phyloP scores from a whole-genome alignment of 2,329 filamentous ascomycete genomes.

The Exophiala xenobiotica region DNA sequence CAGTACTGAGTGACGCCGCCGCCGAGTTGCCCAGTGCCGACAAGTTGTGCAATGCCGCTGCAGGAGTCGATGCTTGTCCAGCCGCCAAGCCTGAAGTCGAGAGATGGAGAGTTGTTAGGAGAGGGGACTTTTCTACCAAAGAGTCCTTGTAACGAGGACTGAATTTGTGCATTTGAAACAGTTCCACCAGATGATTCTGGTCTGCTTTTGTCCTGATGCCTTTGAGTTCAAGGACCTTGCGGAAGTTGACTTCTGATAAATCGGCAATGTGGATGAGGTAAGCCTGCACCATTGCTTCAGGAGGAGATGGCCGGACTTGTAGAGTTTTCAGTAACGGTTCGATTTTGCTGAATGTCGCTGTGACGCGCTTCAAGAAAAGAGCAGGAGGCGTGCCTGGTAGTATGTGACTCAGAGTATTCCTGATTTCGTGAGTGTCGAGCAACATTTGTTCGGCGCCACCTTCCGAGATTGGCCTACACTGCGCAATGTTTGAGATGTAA shows the following conservation, averaged over 20 bases:
- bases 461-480: conserved; percentile 87
- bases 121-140: conserved; percentile 67
- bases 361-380: conserved; percentile 81
- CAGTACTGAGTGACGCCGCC: conserved; percentile 43
- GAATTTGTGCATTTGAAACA: conserved; percentile 83
- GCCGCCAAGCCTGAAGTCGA: conserved; percentile 43
- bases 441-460: conserved; percentile 97
- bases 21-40: conserved; percentile 47
- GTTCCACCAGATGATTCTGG: conserved; percentile 76
- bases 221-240: conserved; percentile 93
- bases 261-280: conserved; percentile 97
- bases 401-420: conserved; percentile 72
- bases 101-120: conserved; percentile 64
- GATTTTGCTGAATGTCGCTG: conserved; percentile 77
- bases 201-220: conserved; percentile 79
- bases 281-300: conserved; percentile 91
- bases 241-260: conserved; percentile 90
- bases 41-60: conserved; percentile 46
- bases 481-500: conserved; percentile 81
- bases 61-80: conserved; percentile 35
- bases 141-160: conserved; percentile 62
- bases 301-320: conserved; percentile 85
- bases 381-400: conserved; percentile 61
- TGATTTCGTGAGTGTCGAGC: conserved; percentile 87
- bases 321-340: conserved; percentile 94